Percentiles rank a stretch among this genome's conserved stretches.
Conservation (phyloP, 352 stramenopile species). For the Phytophthora ramorum region DNA sequence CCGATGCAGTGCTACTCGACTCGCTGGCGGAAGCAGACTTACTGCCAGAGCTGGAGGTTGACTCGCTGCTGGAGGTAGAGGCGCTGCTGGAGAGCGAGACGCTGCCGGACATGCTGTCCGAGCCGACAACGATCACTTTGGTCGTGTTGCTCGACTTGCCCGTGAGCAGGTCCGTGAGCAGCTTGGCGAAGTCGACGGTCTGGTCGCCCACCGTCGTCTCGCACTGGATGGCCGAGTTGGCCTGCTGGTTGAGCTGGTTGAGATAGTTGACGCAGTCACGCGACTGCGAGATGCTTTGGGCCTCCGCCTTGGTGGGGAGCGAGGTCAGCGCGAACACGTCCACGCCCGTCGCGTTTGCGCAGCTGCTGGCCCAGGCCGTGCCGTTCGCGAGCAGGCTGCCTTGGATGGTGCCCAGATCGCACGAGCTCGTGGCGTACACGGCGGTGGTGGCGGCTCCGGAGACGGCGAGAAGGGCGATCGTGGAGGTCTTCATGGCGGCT, state of each 20-base stretch:
- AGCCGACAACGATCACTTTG: slow-evolving; percentile 26
- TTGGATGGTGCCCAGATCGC: slow-evolving; percentile 60
- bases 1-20: slow-evolving; percentile 15
- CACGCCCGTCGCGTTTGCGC: slow-evolving; percentile 41
- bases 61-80: slow-evolving; percentile 11
- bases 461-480: slow-evolving; percentile 22
- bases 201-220: slow-evolving; percentile 45
- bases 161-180: slow-evolving; percentile 60
- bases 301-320: slow-evolving; percentile 57
- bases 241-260: slow-evolving; percentile 72
- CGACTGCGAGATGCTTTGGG: slow-evolving; percentile 49
- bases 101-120: slow-evolving; percentile 37
- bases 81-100: slow-evolving; percentile 25
- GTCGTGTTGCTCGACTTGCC: slow-evolving; percentile 73
- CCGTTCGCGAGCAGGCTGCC: slow-evolving; percentile 56
- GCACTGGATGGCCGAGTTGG: slow-evolving; percentile 66
- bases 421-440: slow-evolving; percentile 36
- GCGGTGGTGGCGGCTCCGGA: slow-evolving; percentile 12
- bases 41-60: slow-evolving; percentile 4
- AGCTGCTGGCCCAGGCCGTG: slow-evolving; percentile 49
- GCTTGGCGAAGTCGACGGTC: slow-evolving; percentile 43
- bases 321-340: slow-evolving; percentile 51
- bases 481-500: slow-evolving; percentile 36
- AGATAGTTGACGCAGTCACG: slow-evolving; percentile 69
- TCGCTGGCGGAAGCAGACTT: background rate